Evolutionary conservation across 495 filamentous ascomycete genomes (phyloP).

Genomic region (Hypoxylon cercidicola): DNA sequence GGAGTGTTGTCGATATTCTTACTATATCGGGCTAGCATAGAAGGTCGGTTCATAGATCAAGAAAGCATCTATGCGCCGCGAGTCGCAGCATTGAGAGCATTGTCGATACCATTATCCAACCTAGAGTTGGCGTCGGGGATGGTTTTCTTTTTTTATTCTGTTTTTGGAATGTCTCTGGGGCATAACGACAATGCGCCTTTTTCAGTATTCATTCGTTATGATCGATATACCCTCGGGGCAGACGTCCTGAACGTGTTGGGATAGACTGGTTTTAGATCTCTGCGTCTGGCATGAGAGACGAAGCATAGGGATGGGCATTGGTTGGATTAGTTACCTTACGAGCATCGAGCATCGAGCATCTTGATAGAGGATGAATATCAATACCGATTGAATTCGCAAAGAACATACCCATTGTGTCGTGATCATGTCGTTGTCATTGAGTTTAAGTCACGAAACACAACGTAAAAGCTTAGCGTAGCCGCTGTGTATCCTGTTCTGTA

Average conservation of each 20-base stretch:
- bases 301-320: background rate
- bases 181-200: background rate
- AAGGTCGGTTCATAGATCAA: background rate
- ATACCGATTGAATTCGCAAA: background rate
- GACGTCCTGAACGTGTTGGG: background rate
- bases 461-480: background rate
- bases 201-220: background rate
- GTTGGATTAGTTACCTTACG: background rate
- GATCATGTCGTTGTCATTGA: too few relatives aligned
- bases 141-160: background rate
- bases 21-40: too few relatives aligned
- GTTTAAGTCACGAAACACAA: background rate
- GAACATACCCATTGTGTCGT: background rate
- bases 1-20: conserved; percentile 1
- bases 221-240: background rate
- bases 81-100: background rate
- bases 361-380: background rate
- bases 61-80: too few relatives aligned
- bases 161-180: background rate
- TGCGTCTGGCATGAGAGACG: background rate
- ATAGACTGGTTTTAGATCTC: background rate
- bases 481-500: background rate
- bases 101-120: background rate
- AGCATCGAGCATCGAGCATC: background rate
- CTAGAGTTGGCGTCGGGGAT: too few relatives aligned